Evolutionary conservation across 2,329 filamentous ascomycete genomes (phyloP).

Genomic region (Thermothelomyces thermophilus): DNA sequence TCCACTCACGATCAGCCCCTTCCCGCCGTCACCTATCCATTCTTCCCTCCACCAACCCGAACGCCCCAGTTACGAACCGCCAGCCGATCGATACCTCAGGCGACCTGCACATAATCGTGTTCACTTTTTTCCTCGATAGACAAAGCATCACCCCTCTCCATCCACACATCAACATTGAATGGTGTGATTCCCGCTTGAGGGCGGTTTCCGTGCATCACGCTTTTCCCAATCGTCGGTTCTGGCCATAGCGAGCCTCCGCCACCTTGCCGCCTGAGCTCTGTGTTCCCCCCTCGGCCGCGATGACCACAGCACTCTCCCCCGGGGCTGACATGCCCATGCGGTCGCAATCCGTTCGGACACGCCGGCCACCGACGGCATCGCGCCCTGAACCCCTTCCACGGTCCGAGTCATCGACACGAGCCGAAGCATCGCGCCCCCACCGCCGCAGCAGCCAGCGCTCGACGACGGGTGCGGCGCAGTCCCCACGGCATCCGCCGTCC

Average conservation of each 20-base stretch:
- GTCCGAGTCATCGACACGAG: conserved; percentile 25
- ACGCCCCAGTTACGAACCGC: not conserved
- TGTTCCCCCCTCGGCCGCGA: conserved; percentile 10
- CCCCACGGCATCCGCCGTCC: conserved; percentile 26
- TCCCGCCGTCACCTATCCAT: not conserved
- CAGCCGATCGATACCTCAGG: not conserved
- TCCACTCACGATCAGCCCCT: not conserved
- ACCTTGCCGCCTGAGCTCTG: conserved; percentile 4
- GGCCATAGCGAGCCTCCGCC: conserved; percentile 2
- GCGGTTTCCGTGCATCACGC: not conserved
- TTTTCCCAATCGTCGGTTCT: not conserved
- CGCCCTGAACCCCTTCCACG: conserved; percentile 24
- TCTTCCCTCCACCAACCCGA: not conserved
- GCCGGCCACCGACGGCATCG: conserved; percentile 24
- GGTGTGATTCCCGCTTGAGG: conserved; percentile 2
- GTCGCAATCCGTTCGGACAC: conserved; percentile 26
- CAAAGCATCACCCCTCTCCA: too few relatives aligned
- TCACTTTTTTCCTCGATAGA: not conserved
- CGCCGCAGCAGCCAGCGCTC: conserved; percentile 42
- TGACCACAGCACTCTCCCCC: conserved; percentile 24
- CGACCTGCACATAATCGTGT: not conserved
- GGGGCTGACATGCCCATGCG: conserved; percentile 25
- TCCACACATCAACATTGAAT: conserved; percentile 1
- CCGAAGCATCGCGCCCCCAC: conserved; percentile 24
- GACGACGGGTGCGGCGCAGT: conserved; percentile 21